phyloP scores from a whole-genome alignment of 2,329 filamentous ascomycete genomes.

The Hypoxylon sp. region DNA sequence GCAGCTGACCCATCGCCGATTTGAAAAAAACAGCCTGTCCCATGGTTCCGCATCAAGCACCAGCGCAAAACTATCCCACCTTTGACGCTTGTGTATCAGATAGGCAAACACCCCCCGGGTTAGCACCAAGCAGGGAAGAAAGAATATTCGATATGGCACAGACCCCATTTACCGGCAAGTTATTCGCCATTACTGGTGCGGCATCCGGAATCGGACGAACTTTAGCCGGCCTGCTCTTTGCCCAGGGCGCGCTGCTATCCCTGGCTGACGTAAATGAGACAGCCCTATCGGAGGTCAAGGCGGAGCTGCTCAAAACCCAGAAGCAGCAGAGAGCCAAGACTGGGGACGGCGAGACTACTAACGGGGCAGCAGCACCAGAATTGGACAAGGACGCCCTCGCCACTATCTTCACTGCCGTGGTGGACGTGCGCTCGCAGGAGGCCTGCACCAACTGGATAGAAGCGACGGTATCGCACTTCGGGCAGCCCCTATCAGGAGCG shows the following conservation, averaged over 20 bases:
- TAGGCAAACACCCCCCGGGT: background rate
- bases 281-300: slow-evolving; percentile 48
- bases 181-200: slow-evolving; percentile 10
- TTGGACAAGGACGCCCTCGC: background rate
- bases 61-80: background rate
- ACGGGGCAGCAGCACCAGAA: background rate
- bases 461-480: slow-evolving; percentile 45
- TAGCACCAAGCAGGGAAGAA: background rate
- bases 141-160: background rate
- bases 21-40: background rate
- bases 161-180: background rate
- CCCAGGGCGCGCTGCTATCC: slow-evolving; percentile 59
- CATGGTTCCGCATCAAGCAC: background rate
- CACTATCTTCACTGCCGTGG: slow-evolving; percentile 22
- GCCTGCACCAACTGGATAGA: slow-evolving; percentile 48
- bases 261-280: slow-evolving; percentile 60
- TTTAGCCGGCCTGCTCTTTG: slow-evolving; percentile 58
- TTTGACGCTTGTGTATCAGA: slow-evolving; percentile 1
- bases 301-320: background rate
- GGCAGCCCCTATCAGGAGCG: slow-evolving; percentile 46
- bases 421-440: slow-evolving; percentile 48
- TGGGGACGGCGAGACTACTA: background rate
- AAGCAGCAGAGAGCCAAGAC: background rate
- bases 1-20: slow-evolving; percentile 2
- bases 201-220: slow-evolving; percentile 14